Conservation (phyloP, 2,329 filamentous ascomycete species). For the Plenodomus biglobosus region DNA sequence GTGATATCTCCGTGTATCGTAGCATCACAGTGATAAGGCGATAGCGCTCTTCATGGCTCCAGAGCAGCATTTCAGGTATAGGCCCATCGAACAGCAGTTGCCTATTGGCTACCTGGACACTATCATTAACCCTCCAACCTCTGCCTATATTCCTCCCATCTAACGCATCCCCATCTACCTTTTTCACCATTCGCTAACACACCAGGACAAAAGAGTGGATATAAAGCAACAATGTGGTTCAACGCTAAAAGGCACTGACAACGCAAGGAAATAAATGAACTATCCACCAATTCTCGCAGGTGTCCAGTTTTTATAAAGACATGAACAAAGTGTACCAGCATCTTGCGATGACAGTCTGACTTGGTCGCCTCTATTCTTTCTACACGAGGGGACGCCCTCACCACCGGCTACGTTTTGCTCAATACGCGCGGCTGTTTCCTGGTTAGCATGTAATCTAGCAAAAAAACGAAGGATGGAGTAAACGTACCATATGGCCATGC, state of each 20-base stretch:
- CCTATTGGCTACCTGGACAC: background rate
- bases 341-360: conserved; percentile 44
- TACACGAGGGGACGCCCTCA: conserved; percentile 57
- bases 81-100: too few relatives aligned
- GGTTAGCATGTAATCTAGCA: conserved; percentile 4
- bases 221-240: conserved; percentile 4
- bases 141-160: background rate
- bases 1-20: too few relatives aligned
- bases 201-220: conserved; percentile 6
- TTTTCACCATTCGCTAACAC: background rate
- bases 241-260: conserved; percentile 4
- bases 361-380: conserved; percentile 42
- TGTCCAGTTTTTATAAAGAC: conserved; percentile 50
- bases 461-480: background rate
- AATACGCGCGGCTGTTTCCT: conserved; percentile 54
- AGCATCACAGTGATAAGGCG: too few relatives aligned
- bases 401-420: conserved; percentile 55
- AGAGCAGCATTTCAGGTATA: too few relatives aligned
- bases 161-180: background rate
- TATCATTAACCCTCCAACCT: background rate
- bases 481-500: conserved; percentile 41
- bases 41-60: too few relatives aligned
- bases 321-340: conserved; percentile 46
- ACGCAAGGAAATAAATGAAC: background rate
- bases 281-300: conserved; percentile 17